A percentile compares a stretch with the other conserved stretches of the same genome.
These are phyloP conservation scores for Dactylella cylindrospora DNA, from an alignment of 2,329 filamentous ascomycete genomes.

Conservation along the genomic window DNA sequence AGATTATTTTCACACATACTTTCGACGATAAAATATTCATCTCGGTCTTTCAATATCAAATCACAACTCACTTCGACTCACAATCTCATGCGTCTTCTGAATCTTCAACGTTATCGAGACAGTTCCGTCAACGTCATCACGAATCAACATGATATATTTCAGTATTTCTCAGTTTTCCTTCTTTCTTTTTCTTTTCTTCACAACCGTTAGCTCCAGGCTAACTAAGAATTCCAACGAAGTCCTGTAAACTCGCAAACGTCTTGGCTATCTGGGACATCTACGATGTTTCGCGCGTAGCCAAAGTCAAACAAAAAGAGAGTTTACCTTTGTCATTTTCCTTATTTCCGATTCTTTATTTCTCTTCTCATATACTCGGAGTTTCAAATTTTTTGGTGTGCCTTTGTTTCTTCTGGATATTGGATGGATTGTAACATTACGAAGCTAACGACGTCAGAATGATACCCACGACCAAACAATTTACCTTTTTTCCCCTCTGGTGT, in stretches of 20 bases:
- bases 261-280: conserved; percentile 3
- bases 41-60: background rate
- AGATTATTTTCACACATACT: conserved; percentile 6
- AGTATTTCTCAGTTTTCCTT: conserved; percentile 20
- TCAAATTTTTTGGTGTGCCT: conserved; percentile 40
- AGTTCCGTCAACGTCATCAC: too few relatives aligned
- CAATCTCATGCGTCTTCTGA: too few relatives aligned
- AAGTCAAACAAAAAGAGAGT: conserved; percentile 20
- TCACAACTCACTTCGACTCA: background rate
- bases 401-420: conserved; percentile 15
- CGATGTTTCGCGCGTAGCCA: background rate
- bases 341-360: conserved; percentile 7
- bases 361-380: conserved; percentile 11
- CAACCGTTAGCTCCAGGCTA: conserved; percentile 42
- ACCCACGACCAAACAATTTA: conserved; percentile 44
- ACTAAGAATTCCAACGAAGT: conserved; percentile 28
- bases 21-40: conserved; percentile 1
- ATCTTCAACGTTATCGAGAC: too few relatives aligned
- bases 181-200: conserved; percentile 14
- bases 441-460: conserved; percentile 44
- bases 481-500: conserved; percentile 23
- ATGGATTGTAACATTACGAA: conserved; percentile 41
- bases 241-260: conserved; percentile 36
- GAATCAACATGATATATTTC: conserved; percentile 8
- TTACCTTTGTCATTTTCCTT: conserved; percentile 22